phyloP scores from a whole-genome alignment of 805 yeast species.

The Ogataea pignaliae region DNA sequence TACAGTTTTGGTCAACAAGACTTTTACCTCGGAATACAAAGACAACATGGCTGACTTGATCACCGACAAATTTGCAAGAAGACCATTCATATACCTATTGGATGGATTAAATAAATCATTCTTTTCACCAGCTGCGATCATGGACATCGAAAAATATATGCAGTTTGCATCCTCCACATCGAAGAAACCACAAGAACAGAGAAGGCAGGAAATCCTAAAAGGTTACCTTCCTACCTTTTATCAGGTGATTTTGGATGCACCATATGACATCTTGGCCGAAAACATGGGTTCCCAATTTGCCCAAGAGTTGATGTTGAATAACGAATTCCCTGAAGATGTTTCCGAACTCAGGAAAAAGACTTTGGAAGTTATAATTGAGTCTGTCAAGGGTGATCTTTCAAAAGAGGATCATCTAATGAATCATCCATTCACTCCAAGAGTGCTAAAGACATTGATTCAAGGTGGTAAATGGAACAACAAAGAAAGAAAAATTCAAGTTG shows the following conservation, averaged over 20 bases:
- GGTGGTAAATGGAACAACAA: conserved; percentile 80
- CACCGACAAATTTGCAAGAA: conserved; percentile 73
- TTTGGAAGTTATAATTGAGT: conserved; percentile 51
- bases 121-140: conserved; percentile 65
- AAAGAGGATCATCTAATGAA: conserved; percentile 65
- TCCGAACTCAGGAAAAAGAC: conserved; percentile 37
- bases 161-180: conserved; percentile 64
- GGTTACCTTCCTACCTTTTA: conserved; percentile 65
- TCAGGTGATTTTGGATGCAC: conserved; percentile 45
- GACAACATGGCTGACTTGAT: conserved; percentile 51
- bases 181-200: conserved; percentile 75
- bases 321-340: conserved; percentile 30
- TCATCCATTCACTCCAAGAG: conserved; percentile 70
- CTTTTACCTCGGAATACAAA: conserved; percentile 59
- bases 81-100: conserved; percentile 80
- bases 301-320: conserved; percentile 64
- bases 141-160: conserved; percentile 56
- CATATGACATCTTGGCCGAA: conserved; percentile 53
- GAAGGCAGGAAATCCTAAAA: conserved; percentile 65
- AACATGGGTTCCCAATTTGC: conserved; percentile 82
- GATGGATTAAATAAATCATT: conserved; percentile 77
- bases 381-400: conserved; percentile 60
- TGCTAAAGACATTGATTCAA: conserved; percentile 71
- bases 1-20: conserved; percentile 74
- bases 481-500: conserved; percentile 44